phyloP scores from a whole-genome alignment of 2,329 filamentous ascomycete genomes.

The Exserohilum rostratum region DNA sequence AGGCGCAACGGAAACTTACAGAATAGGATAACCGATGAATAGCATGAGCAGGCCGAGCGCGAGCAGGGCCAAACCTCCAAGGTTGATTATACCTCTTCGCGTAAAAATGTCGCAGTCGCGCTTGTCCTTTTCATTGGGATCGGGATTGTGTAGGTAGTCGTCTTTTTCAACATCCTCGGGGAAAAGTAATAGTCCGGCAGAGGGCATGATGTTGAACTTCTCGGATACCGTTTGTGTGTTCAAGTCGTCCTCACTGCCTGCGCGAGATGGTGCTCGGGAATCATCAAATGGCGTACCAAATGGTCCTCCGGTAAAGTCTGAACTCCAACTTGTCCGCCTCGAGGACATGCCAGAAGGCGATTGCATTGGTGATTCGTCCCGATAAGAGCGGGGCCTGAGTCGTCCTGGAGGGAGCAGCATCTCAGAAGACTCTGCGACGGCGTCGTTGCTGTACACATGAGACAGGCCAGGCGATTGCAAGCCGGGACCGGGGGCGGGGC shows the following conservation, averaged over 20 bases:
- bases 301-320: slow-evolving; percentile 60
- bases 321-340: slow-evolving; percentile 69
- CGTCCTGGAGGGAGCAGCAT: slow-evolving; percentile 57
- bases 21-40: slow-evolving; percentile 72
- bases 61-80: slow-evolving; percentile 67
- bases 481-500: slow-evolving; percentile 40
- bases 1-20: slow-evolving; percentile 58
- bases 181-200: slow-evolving; percentile 69
- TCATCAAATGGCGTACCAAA: slow-evolving; percentile 65
- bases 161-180: slow-evolving; percentile 77
- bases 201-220: slow-evolving; percentile 75
- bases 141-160: slow-evolving; percentile 73
- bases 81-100: slow-evolving; percentile 66
- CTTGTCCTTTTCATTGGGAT: slow-evolving; percentile 66
- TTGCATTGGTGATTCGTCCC: slow-evolving; percentile 58
- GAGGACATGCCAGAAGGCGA: slow-evolving; percentile 63
- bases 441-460: slow-evolving; percentile 46
- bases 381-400: slow-evolving; percentile 56
- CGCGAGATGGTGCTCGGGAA: slow-evolving; percentile 63
- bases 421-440: slow-evolving; percentile 55
- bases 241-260: slow-evolving; percentile 68
- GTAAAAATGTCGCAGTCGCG: slow-evolving; percentile 70
- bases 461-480: slow-evolving; percentile 32
- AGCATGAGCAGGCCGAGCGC: slow-evolving; percentile 66
- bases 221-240: slow-evolving; percentile 76